Conservation (phyloP, 371 early-diverging fungal species). For the Amoeboradix gromovi region DNA sequence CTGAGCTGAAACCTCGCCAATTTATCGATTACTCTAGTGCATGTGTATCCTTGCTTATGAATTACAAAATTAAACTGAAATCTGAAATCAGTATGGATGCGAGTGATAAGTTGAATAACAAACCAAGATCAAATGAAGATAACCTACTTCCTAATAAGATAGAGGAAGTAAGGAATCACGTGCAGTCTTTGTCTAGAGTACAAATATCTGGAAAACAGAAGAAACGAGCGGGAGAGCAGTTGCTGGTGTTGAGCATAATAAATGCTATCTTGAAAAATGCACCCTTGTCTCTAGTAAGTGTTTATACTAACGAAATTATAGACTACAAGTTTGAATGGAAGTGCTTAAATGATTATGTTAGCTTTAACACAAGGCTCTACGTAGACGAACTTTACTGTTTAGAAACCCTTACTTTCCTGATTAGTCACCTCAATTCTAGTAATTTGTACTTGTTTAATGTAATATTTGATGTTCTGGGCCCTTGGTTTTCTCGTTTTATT, state of each 20-base stretch:
- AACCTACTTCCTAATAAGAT: not conserved
- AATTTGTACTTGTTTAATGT: not conserved
- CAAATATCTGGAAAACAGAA: not conserved
- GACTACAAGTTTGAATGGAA: not conserved
- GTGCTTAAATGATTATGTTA: not conserved
- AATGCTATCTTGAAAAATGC: not conserved
- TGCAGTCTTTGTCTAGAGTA: not conserved
- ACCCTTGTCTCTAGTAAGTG: not conserved
- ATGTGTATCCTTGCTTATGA: not conserved
- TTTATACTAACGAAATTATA: not conserved
- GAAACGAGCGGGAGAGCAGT: not conserved
- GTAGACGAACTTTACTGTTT: not conserved
- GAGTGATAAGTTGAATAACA: not conserved
- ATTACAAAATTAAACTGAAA: not conserved
- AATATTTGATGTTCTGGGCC: not conserved
- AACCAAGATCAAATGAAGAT: not conserved
- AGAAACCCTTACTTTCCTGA: not conserved
- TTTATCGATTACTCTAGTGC: not conserved
- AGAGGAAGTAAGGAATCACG: not conserved
- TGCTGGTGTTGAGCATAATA: not conserved
- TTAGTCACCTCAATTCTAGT: not conserved
- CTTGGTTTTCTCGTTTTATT: not conserved
- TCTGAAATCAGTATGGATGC: not conserved
- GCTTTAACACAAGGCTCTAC: not conserved
- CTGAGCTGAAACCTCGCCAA: not conserved